These are phyloP conservation scores for Macrotyloma uniflorum DNA, from an alignment of 306 rosid genomes.

Conservation along the genomic window DNA sequence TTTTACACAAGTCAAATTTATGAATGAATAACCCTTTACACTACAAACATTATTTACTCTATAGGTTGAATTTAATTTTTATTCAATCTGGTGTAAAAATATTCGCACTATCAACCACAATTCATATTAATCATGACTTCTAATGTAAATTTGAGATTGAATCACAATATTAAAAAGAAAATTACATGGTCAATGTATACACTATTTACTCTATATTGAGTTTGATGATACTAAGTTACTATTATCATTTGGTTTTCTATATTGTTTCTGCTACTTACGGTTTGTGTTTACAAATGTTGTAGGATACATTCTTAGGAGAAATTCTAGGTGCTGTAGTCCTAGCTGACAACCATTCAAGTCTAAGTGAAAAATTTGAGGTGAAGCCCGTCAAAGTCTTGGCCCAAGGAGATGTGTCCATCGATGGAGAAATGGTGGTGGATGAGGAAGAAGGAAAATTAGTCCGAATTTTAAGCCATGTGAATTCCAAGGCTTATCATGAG, in stretches of 20 bases:
- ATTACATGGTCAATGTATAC: not conserved
- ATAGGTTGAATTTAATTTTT: no score
- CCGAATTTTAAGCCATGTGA: slow-evolving; percentile 57
- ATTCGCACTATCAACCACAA: not conserved
- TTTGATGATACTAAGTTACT: not conserved
- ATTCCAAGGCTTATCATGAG: slow-evolving; percentile 47
- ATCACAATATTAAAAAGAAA: no score
- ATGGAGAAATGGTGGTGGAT: slow-evolving; percentile 61
- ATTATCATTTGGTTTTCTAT: not conserved
- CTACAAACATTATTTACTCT: not conserved
- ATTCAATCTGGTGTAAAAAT: not conserved
- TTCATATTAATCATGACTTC: not conserved
- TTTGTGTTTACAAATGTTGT: slow-evolving; percentile 33
- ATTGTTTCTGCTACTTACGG: slow-evolving; percentile 13
- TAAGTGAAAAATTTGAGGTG: slow-evolving; percentile 48
- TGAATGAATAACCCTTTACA: not conserved
- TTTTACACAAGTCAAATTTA: not conserved
- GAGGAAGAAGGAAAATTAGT: slow-evolving; percentile 59
- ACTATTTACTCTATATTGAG: not conserved
- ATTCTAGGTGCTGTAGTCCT: slow-evolving; percentile 67
- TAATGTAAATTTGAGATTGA: not conserved
- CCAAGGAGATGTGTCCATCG: slow-evolving; percentile 57
- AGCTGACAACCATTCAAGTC: slow-evolving; percentile 37
- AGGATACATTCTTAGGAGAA: slow-evolving; percentile 82
- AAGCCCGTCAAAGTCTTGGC: slow-evolving; percentile 59